Conservation (phyloP, 306 rosid genomes). For the Arachis hypogaea region DNA sequence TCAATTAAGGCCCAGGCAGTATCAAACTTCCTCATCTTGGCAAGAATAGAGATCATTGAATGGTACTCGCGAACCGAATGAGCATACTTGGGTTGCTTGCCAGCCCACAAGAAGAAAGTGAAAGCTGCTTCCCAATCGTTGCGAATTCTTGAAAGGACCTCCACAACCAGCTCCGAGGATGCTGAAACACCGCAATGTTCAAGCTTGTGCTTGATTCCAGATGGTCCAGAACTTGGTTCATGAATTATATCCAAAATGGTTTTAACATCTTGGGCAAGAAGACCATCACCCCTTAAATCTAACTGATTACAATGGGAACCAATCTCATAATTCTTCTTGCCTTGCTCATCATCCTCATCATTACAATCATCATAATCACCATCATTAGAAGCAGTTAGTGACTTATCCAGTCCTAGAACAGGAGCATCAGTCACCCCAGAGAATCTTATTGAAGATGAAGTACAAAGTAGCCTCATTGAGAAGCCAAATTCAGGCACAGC, state of each 20-base stretch:
- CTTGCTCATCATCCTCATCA: background rate
- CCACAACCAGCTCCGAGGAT: constrained; percentile 70
- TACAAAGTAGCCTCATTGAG: constrained; percentile 33
- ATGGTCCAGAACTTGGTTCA: constrained; percentile 38
- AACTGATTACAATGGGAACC: constrained; percentile 24
- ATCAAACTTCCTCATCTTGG: constrained; percentile 84
- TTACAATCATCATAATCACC: background rate
- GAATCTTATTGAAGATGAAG: constrained; percentile 39
- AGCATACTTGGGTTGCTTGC: constrained; percentile 66
- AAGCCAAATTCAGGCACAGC: constrained; percentile 28
- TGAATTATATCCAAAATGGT: constrained; percentile 61
- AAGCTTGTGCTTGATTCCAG: constrained; percentile 60
- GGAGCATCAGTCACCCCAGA: constrained; percentile 25
- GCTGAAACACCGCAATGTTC: constrained; percentile 50
- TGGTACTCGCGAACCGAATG: constrained; percentile 75
- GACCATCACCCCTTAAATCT: constrained; percentile 44
- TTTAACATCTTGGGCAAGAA: constrained; percentile 52
- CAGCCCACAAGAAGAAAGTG: constrained; percentile 88
- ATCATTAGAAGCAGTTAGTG: background rate
- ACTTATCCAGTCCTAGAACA: constrained; percentile 24
- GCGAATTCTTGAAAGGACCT: constrained; percentile 67
- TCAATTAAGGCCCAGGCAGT: constrained; percentile 84
- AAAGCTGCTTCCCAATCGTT: constrained; percentile 90
- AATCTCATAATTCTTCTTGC: constrained; percentile 33
- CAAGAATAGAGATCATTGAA: constrained; percentile 82